Evolutionary conservation across 192 early-diverging fungal species (phyloP), one percentile per base, ranked within the genome.

Genomic region (Coemansia asiatica): DNA sequence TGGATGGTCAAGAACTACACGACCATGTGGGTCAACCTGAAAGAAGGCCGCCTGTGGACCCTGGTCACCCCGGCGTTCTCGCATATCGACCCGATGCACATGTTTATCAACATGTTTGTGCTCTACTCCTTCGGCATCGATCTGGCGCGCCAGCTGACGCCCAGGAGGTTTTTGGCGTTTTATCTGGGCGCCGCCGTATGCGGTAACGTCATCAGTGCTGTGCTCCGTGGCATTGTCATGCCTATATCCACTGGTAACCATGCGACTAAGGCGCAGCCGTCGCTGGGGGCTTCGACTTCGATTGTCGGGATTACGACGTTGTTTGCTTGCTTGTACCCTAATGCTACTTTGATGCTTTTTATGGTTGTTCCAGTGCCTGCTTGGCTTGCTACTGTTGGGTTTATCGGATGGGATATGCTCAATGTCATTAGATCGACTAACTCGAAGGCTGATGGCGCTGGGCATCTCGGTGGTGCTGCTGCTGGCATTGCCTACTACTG

Each of bases 41-140:
- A 28, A 8, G 26, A 56, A 15, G 79, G 79, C 5, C 72, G 83
- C 25, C 29, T 75, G 18, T 84, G 76, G 75, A 84, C 83, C 25
- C 64, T 82, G 13, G 21, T 84, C 6, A 84, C 83, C 26, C 65
- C 80, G 15, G 79, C 75, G 58, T 84, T 84, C 48, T 82, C 80
- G 46, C 83, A 84, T 22, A 56, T 70, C 29, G 69, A 73, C 9
- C 60, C 71, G 6, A 55, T 72, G 63, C 83, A 85, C 59, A 13
- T 80, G 57, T 10, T 70, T 18, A 13, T 82, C 27, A 82, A 82
- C 63, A 82, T 85, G 80, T 69, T 85, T 66, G 63, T 79, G 47
- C 71, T 83, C 49, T 61, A 76, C 66, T 57, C 60, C 47, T 85
- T 85, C 49, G 83, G 73, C 25, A 25, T 51, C 12, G 68, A 74